Base-by-base conservation (phyloP, 2,329 filamentous ascomycete species). In the Diaporthe citriasiana region DNA sequence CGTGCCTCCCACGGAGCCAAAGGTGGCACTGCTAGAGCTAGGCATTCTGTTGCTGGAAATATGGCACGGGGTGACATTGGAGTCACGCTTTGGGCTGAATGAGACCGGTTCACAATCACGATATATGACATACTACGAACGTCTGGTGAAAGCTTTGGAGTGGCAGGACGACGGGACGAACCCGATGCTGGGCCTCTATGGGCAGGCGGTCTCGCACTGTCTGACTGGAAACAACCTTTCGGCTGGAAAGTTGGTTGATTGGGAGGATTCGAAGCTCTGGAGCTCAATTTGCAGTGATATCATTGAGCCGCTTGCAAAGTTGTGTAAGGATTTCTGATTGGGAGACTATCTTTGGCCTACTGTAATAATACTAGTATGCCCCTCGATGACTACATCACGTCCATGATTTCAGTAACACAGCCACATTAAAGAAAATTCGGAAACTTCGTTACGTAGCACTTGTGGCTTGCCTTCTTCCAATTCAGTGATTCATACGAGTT, bases 21-120 rank as follows among this genome's bases (percentile, higher is more conserved):
- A 75, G 25, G 60, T 70, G 17, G 73, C 76, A 10, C 71, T 80
- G 6, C 56, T 79, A 13, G 78, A 79, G 47, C 73, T 80, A n/a
- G 78, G 78, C 8, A 79, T 80, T 19, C 57, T 80, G 8, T 72
- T 79, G 15, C 71, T 79, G 7, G 78, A 80, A 57, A 77, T 79
- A 50, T 80, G 78, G 77, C 75, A 80, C 38, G 74, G 76, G 30
- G 71, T 66, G 57, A 74, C 75, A 1, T 71, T 78, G 10, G 76
- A 78, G 65, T 35, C 42, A n/a, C 69, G 33, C 5, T 75, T 75
- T 35, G 50, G 22, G 19, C 60, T 72, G 9, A 59, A 38, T 5
- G 57, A 66, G 10, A 30, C 66, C 25, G 35, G 5, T 4, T 8
- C 65, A 38, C 45, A 51, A 25, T 33, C 35, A 35, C 10, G 8